Evolutionary conservation across 768 basidiomycete species (phyloP), one percentile per base, ranked within the genome.

Genomic region (Albatrellus ellisii): DNA sequence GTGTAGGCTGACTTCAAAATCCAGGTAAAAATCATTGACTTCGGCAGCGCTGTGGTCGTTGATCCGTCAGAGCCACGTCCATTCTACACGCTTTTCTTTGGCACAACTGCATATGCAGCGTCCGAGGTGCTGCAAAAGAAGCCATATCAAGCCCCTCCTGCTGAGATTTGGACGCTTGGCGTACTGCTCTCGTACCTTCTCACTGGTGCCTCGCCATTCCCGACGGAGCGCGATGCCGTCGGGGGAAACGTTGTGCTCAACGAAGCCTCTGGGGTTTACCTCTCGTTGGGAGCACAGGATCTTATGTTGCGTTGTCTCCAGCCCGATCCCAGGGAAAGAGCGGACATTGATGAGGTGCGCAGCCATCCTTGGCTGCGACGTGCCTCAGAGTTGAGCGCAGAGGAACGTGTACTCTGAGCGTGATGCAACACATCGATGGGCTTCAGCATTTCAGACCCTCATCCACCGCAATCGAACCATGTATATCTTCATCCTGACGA

Each of bases 161-260:
- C 89, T 20, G 94, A 99, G 59, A 76, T 98, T 33, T 99, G 94
- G 94, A 88, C 85, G 6, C 74, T 95, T 18, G 94, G 94, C 14
- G 86, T 98, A 26, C 74, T 99, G 42, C 77, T 99, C 52, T 94
- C 89, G 35, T 95, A 90, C 57, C 72, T 99, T 42, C 73, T 99
- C 39, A 92, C 89, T 15, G 94, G 94, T 3, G 69, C 83, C 46
- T 84, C 94, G 14, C 92, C 92, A 2, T 99, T 98, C 58, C 86
- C 88, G 36, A 85, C 84, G 14, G 81, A 83, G 49, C 73, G 77
- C 53, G 81, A 86, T 53, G 79, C 82, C n/a, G 67, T 77, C 21
- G 68, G 75, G 10, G 84, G 83, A 7, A 70, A 62, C 12, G 71
- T 86, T 18, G 59, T 69, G 39, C 64, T 84, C 11, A 45, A 41